Base-by-base conservation (phyloP, 2,329 filamentous ascomycete genomes). In the Pseudocercospora vitis region DNA sequence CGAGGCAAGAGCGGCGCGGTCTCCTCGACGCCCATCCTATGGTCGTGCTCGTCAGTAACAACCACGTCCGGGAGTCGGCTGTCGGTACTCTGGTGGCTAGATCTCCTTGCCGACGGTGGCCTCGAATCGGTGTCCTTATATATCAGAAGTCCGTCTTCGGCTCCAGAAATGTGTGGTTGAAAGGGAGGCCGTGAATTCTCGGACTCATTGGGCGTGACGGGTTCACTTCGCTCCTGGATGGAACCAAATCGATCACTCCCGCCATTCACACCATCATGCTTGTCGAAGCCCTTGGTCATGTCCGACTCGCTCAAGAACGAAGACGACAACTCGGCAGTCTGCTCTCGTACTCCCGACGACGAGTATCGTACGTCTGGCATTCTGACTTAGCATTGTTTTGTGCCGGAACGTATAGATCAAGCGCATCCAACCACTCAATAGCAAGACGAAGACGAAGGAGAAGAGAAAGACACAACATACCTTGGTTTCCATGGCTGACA, bases 341-440 rank as follows among this genome's bases (percentile, higher is more conserved):
- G 68, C 45, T 71, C 67, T 45, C 70, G 63, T 9, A 73, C 70
- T 16, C 70, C 70, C 6, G 67, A 62, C 14, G 69, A 72, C n/a
- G 69, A 67, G 56, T 73, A 73, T 21, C 70, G 69, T 3, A 69
- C 63, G 32, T 78, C 66, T 85, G 29, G 12, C 14, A 19, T 11
- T 2, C 3, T 16, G 42, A 45, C 42, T 45, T 45, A 45, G 42
- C 42, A 45, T 9, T 28, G 21, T 45, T 45, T 45, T 24, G 40
- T 19, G 19, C 23, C 40, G n/a, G n/a, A 26, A 45, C 26, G 24
- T 16, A 11, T 29, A 45, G 40, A 45, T 29, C 26, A 45, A 24
- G n/a, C n/a, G n/a, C n/a, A n/a, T n/a, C n/a, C n/a, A n/a, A n/a
- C n/a, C n/a, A n/a, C n/a, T n/a, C n/a, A n/a, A n/a, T n/a, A n/a